Evolutionary conservation across 495 filamentous ascomycete species (phyloP).

Genomic region (Penicillium pulvis): DNA sequence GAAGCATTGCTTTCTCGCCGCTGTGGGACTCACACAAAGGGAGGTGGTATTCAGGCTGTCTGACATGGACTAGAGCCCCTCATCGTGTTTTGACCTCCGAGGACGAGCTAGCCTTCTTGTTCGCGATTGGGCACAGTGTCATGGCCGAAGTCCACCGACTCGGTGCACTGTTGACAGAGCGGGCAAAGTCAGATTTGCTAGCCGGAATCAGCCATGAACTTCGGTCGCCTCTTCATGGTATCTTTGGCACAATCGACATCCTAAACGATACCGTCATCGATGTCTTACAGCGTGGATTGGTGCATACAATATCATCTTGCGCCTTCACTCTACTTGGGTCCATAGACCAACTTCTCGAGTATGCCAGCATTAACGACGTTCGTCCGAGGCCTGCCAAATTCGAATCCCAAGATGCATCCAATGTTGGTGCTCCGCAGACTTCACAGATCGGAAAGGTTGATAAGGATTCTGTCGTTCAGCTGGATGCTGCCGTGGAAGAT

Average conservation of each 20-base stretch:
- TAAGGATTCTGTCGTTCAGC: constrained; percentile 20
- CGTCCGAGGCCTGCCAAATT: constrained; percentile 2
- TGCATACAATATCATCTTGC: constrained; percentile 63
- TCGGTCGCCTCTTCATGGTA: constrained; percentile 63
- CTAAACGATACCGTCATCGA: constrained; percentile 55
- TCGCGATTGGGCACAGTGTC: constrained; percentile 57
- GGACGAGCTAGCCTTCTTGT: constrained; percentile 49
- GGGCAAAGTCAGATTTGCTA: constrained; percentile 63
- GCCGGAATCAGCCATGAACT: constrained; percentile 69
- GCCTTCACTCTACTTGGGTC: constrained; percentile 65
- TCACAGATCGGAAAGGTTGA: constrained; percentile 5
- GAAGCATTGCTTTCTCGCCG: constrained; percentile 24
- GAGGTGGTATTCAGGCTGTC: constrained; percentile 30
- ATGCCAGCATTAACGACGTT: constrained; percentile 36
- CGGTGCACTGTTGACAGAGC: constrained; percentile 42
- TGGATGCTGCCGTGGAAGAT: constrained; percentile 53
- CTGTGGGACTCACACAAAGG: constrained; percentile 27
- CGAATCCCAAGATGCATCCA: neutral
- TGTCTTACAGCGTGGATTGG: constrained; percentile 51
- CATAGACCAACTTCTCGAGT: constrained; percentile 63
- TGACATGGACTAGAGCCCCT: constrained; percentile 51
- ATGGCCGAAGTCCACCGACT: constrained; percentile 61
- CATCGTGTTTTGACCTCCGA: constrained; percentile 37
- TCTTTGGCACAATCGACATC: constrained; percentile 60
- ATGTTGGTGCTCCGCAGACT: neutral